Evolutionary conservation across 257 asterid species (phyloP).

Genomic region (Solanum ahanhuiri): DNA sequence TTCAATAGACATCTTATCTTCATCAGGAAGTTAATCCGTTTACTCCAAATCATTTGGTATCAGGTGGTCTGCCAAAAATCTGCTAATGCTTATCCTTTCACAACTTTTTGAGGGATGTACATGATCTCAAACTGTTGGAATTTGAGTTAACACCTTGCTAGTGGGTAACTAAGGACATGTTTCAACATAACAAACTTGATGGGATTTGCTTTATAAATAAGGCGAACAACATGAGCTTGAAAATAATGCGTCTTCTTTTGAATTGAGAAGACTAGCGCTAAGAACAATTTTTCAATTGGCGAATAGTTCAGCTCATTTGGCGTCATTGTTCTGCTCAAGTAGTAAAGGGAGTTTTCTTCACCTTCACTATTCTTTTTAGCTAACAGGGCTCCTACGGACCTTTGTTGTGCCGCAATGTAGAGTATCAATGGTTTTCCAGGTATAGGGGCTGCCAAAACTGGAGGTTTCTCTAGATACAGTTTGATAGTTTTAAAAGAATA

Average conservation of each 20-base stretch:
- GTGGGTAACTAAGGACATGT: too few species aligned
- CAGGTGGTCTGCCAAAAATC: neutral
- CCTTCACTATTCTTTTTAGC: neutral
- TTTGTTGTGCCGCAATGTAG: neutral
- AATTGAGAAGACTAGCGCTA: neutral
- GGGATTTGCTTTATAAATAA: neutral
- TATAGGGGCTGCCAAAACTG: neutral
- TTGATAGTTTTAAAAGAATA: neutral
- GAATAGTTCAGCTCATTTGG: neutral
- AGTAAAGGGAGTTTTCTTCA: neutral
- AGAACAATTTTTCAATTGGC: neutral
- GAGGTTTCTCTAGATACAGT: neutral
- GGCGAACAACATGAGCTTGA: neutral
- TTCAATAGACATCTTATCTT: neutral
- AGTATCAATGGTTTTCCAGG: neutral
- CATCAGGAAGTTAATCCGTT: too few species aligned
- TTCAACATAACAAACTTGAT: too few species aligned
- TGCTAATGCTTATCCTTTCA: neutral
- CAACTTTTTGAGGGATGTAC: neutral
- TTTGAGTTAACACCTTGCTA: too few species aligned
- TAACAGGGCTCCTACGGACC: neutral
- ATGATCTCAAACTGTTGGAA: too few species aligned
- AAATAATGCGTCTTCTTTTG: neutral
- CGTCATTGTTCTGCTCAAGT: neutral
- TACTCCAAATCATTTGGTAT: neutral